Evolutionary conservation across 257 asterid genomes (phyloP), one percentile per base, ranked within the genome.

Genomic region (Forsythia viridissima): DNA sequence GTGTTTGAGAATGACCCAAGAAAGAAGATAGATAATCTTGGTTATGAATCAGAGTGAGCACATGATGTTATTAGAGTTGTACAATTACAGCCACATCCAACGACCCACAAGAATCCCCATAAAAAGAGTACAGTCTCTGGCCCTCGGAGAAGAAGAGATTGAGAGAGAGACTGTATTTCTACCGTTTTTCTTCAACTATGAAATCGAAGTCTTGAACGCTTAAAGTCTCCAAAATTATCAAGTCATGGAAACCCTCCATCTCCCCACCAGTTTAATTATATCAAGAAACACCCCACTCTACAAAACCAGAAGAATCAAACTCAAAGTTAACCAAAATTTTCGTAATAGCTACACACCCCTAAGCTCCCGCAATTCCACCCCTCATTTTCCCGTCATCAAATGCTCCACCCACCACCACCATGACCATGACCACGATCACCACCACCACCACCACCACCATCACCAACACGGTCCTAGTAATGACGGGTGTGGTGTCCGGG

Each of bases 221-320:
- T 42, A 37, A 66, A 63, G 36, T 44, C 20, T 15, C 36, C 59
- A 73, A 20, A 63, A 63, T 63, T 63, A 39, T 30, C 40, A 24
- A 20, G 30, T 74, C 37, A 89, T 89, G 93, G 91, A 89, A 59
- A n/a, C 87, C 37, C 85, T 85, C 21, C 75, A 34, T 51, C 82
- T 84, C 40, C 81, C 83, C 44, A 9, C 85, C 73, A 72, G 59
- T 65, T 72, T 72, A 34, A 72, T 52, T 37, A 18, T 79, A 30
- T 68, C 85, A 0, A 71, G 16, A 71, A 69, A 80, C 69, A 80
- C 85, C 55, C 70, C 86, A 5, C 65, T 72, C 76, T 38, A 48
- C 80, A 76, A 39, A 75, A 75, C 80, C 85, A 83, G 39, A 24
- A 84, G 46, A 71, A 52, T 82, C 77, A 79, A 73, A 20, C 84